Percentiles rank a stretch among this genome's conserved stretches.
phyloP scores from a whole-genome alignment of 2,329 filamentous ascomycete species.

The Diaporthe batatas region DNA sequence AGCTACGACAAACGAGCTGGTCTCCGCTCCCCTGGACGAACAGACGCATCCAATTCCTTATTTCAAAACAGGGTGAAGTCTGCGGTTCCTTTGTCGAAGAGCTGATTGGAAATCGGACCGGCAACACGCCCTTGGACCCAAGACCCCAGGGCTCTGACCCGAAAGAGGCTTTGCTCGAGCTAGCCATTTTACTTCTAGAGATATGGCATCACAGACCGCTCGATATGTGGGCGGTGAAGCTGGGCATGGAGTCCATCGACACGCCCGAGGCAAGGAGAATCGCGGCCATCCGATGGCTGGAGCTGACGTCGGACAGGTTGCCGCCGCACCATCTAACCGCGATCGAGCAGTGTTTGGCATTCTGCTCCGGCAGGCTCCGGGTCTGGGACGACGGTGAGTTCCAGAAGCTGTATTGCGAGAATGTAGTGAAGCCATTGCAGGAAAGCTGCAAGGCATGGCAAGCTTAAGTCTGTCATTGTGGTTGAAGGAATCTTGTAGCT shows the following conservation, averaged over 20 bases:
- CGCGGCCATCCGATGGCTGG: slow-evolving; percentile 17
- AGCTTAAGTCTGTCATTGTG: too few relatives aligned
- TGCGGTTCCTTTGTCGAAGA: slow-evolving; percentile 5
- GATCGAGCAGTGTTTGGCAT: slow-evolving; percentile 7
- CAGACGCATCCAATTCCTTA: not conserved
- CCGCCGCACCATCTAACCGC: not conserved
- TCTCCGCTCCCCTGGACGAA: slow-evolving; percentile 7
- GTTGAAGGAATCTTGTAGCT: too few relatives aligned
- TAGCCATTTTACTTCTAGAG: slow-evolving; percentile 1
- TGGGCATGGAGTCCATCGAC: slow-evolving; percentile 7
- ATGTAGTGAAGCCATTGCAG: slow-evolving; percentile 5
- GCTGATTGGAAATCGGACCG: not conserved
- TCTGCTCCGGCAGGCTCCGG: slow-evolving; percentile 13
- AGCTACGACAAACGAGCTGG: slow-evolving; percentile 13
- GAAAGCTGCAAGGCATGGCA: slow-evolving; percentile 11
- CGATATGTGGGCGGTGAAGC: not conserved
- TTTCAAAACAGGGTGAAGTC: not conserved
- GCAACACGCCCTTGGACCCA: not conserved
- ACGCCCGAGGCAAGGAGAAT: not conserved
- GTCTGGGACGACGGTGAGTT: slow-evolving; percentile 13
- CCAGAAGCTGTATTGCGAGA: slow-evolving; percentile 16
- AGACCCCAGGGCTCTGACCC: not conserved
- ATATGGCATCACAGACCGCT: slow-evolving; percentile 16
- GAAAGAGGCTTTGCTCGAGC: not conserved
- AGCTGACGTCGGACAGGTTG: slow-evolving; percentile 11